Evolutionary conservation across 148 eudicot genomes (phyloP).

Genomic region (Rhododendron henanense): DNA sequence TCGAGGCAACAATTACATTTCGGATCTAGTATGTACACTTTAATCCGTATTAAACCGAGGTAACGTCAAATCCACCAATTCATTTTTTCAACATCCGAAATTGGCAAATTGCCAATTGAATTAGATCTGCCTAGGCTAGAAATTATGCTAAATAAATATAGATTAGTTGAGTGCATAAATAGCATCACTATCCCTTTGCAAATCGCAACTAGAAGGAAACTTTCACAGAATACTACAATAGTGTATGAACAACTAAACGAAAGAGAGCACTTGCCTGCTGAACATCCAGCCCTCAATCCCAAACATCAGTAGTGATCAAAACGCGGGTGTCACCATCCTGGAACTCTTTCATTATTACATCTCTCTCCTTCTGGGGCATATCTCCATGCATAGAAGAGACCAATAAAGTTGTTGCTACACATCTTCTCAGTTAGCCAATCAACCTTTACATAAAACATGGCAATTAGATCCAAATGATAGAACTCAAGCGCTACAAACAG

Average conservation of each 20-base stretch:
- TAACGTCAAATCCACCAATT: neutral
- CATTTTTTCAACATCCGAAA: neutral
- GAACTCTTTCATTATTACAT: slow-evolving; percentile 89
- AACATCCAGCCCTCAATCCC: slow-evolving; percentile 97
- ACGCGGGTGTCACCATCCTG: slow-evolving; percentile 77
- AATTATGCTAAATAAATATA: neutral
- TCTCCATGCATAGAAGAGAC: slow-evolving; percentile 96
- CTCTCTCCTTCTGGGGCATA: slow-evolving; percentile 98
- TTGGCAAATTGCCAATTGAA: no score
- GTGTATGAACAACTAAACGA: neutral
- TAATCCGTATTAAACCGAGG: no score
- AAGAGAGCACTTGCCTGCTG: slow-evolving; percentile 59
- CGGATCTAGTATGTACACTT: no score
- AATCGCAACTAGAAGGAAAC: neutral
- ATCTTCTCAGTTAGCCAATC: slow-evolving; percentile 97
- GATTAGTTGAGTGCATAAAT: neutral
- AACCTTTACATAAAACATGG: slow-evolving; percentile 38
- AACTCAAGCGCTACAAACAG: neutral
- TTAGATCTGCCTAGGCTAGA: no score
- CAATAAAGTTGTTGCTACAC: slow-evolving; percentile 86
- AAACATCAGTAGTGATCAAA: slow-evolving; percentile 91
- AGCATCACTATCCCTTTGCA: neutral
- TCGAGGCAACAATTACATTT: no score
- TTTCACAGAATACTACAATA: neutral
- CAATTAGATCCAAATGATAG: neutral